These are phyloP conservation scores for Gossypium davidsonii DNA, from an alignment of 441 rosid species.

Conservation along the genomic window DNA sequence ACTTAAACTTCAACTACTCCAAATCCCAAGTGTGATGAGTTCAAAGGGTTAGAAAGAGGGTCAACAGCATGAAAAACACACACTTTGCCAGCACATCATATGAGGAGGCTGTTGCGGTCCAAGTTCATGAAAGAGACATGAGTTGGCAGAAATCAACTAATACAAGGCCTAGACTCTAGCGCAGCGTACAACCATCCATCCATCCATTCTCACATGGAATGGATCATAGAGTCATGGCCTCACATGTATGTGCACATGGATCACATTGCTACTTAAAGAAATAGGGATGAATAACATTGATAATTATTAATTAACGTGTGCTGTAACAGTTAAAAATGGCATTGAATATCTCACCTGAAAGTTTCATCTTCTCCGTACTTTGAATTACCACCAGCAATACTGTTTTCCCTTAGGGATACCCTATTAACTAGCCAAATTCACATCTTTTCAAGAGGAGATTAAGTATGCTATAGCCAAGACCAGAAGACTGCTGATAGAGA, in stretches of 20 bases:
- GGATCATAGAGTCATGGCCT: background rate
- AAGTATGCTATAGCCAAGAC: slow-evolving; percentile 19
- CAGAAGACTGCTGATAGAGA: slow-evolving; percentile 28
- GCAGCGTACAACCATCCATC: background rate
- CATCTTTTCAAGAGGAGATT: slow-evolving; percentile 13
- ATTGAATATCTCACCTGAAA: slow-evolving; percentile 28
- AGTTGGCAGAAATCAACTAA: background rate
- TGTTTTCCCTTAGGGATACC: background rate
- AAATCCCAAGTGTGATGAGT: background rate
- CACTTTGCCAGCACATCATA: background rate
- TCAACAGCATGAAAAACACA: background rate
- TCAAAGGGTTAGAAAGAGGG: background rate
- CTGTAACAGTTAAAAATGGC: slow-evolving; percentile 10
- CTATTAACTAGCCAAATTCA: slow-evolving; percentile 2
- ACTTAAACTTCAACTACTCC: background rate
- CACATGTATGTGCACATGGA: background rate
- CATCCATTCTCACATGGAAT: background rate
- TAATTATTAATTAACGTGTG: background rate
- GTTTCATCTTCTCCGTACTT: background rate
- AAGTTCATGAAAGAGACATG: background rate
- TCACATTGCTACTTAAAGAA: background rate
- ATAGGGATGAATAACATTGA: background rate
- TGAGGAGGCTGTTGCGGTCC: background rate
- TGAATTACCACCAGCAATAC: background rate
- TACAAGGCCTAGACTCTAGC: background rate